Base-by-base conservation (phyloP, 2,329 filamentous ascomycete species). In the Tricladium varicosporioides region DNA sequence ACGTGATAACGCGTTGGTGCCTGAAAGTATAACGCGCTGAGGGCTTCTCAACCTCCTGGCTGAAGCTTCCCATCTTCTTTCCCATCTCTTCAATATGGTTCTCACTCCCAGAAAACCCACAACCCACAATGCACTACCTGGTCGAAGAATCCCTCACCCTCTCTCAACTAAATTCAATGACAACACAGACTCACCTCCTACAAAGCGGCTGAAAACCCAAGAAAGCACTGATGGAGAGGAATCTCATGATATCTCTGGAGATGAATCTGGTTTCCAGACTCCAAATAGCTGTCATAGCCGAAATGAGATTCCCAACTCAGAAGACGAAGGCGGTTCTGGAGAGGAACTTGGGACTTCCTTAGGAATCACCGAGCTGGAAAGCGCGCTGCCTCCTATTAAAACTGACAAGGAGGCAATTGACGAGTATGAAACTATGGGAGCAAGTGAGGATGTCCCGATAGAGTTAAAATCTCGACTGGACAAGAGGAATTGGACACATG, bases 381-480 rank as follows among this genome's bases (percentile, higher is more conserved):
- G 79, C 60, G 86, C 86, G 5, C 75, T 96, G 5, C 89, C 90
- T 13, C 78, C 80, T 0, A 77, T 93, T 1, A 76, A 82, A 62
- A 82, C 81, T 2, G 86, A 88, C 61, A 79, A 86, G 64, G 80
- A 88, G 57, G 89, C 91, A 2, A 89, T 96, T 57, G 80, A 88
- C 60, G 84, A 90, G 62, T 96, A 96, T 67, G 89, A 96, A 72
- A 77, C 79, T 1, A 85, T 86, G 16, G 67, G 70, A 47, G 63
- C 64, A 1, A 66, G 68, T n/a, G 67, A 70, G 8, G 67, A 78
- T 9, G 69, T 77, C 8, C 67, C 67, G 33, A 67, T 72, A 59
- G 53, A 66, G 62, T 68, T 77, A 5, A 78, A 80, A 60, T 74
- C 77, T 40, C 77, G 82, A 7, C 68, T 88, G 13, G 79, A 79